Conservation (phyloP, 1,139 yeast genomes). For the Lodderomyces margitis region DNA sequence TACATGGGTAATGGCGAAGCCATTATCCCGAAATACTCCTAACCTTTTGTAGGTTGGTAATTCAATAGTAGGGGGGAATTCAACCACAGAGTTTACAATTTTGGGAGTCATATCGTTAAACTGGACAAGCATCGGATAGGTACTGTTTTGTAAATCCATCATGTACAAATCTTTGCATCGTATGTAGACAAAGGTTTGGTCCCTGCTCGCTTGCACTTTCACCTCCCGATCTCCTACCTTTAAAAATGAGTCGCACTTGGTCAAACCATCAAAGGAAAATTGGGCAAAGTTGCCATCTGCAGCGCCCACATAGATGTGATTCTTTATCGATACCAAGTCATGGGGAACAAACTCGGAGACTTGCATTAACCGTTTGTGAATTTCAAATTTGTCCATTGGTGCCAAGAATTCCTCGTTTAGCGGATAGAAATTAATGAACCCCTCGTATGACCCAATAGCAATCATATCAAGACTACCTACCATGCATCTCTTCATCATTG, state of each 20-base stretch:
- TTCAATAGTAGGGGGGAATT: constrained; percentile 7
- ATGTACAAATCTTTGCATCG: constrained; percentile 44
- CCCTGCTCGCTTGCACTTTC: constrained; percentile 17
- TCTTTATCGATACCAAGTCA: constrained; percentile 15
- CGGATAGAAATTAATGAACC: constrained; percentile 14
- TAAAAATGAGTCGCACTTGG: constrained; percentile 17
- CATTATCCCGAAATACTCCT: constrained; percentile 50
- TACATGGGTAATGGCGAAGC: constrained; percentile 39
- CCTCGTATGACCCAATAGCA: constrained; percentile 24
- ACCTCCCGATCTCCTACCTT: constrained; percentile 26
- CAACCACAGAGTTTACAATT: constrained; percentile 18
- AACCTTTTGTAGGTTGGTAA: constrained; percentile 16
- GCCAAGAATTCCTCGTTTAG: neutral
- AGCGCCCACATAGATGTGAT: constrained; percentile 27
- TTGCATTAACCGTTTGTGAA: neutral
- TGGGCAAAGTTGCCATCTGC: constrained; percentile 27
- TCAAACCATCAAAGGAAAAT: constrained; percentile 14
- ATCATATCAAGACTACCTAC: constrained; percentile 8
- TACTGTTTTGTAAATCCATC: constrained; percentile 30
- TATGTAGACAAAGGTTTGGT: constrained; percentile 24
- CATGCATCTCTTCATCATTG: constrained; percentile 17
- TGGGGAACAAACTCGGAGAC: constrained; percentile 18
- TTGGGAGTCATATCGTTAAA: constrained; percentile 37
- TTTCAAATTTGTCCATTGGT: neutral
- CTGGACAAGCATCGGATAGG: constrained; percentile 39